A percentile compares a stretch with the other conserved stretches of the same genome.
These are phyloP conservation scores for Casuarina glauca DNA, from an alignment of 306 rosid genomes.

Conservation along the genomic window DNA sequence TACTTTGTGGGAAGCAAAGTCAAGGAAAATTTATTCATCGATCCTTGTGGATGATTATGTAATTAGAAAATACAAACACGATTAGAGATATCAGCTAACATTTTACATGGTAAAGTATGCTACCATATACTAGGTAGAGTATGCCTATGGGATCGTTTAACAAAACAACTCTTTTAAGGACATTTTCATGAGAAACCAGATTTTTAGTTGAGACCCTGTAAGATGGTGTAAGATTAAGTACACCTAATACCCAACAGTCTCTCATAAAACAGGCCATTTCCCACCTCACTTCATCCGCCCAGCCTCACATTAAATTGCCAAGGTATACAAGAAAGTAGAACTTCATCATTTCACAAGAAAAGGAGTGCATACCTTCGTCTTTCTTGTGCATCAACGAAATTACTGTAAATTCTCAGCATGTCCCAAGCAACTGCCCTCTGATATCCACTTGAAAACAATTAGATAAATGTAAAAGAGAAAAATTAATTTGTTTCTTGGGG, in stretches of 20 bases:
- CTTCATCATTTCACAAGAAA: not conserved
- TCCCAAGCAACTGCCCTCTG: constrained; percentile 97
- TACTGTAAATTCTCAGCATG: constrained; percentile 80
- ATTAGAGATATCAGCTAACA: not conserved
- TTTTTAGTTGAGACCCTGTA: not conserved
- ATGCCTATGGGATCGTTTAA: no score
- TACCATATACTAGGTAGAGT: no score
- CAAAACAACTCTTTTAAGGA: not conserved
- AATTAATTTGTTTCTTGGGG: constrained; percentile 4
- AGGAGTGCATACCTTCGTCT: constrained; percentile 68
- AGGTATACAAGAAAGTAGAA: constrained; percentile 2
- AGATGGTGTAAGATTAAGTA: not conserved
- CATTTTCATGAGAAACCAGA: not conserved
- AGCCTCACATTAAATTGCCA: not conserved
- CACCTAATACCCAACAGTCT: not conserved
- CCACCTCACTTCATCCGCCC: not conserved
- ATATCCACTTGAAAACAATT: constrained; percentile 21
- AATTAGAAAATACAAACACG: not conserved
- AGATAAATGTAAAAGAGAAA: not conserved
- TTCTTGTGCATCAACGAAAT: constrained; percentile 80
- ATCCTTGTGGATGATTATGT: not conserved
- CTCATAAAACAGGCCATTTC: not conserved
- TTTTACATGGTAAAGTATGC: no score
- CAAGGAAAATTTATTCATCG: not conserved
- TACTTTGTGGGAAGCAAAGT: not conserved